Base-by-base conservation (phyloP, 1,284 basidiomycete genomes). In the Boletus albobrunnescens region DNA sequence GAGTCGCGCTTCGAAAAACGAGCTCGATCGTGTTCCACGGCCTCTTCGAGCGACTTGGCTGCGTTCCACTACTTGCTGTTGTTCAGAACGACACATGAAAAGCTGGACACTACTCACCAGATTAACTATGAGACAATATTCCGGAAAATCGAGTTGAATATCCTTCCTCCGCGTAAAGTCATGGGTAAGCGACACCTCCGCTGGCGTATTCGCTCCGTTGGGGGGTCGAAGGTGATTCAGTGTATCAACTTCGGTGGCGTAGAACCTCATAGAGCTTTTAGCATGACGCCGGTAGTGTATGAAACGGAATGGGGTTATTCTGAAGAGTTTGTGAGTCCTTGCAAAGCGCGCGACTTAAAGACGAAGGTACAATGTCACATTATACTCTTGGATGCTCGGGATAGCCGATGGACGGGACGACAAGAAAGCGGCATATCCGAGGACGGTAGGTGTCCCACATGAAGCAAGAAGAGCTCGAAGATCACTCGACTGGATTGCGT, bases 201-300 rank as follows among this genome's bases (percentile, higher is more conserved):
- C 49, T 6, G 52, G 52, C 20, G 38, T 27, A n/a, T 37, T 39
- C 22, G 27, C 36, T 37, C 56, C 36, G 41, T 49, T 35, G 42
- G 41, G 38, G 12, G 44, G 6, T 36, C 56, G 46, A 46, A 47
- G 42, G 54, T 55, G 10, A 63, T 48, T 46, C 57, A 61, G 24
- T 72, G 63, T 12, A 58, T 64, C 20, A 72, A 67, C 28, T 30
- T 73, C 68, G 20, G 84, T 63, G 1, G 76, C 67, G 55, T 83
- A 80, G 52, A 80, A 82, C 20, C 81, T 73, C 49, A 83, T 65
- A 10, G 76, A 75, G 4, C 66, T 60, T 16, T 68, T 59, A 2
- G 68, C 54, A 44, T 82, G 80, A 30, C 75, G 71, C 33, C 64
- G 58, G 55, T 84, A 87, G 47, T 72, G 68, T 32, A 82, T 65